Percentiles rank a stretch among this genome's conserved stretches.
Conservation (phyloP, 2,329 filamentous ascomycete species). For the Paraphaeosphaeria sporulosa region DNA sequence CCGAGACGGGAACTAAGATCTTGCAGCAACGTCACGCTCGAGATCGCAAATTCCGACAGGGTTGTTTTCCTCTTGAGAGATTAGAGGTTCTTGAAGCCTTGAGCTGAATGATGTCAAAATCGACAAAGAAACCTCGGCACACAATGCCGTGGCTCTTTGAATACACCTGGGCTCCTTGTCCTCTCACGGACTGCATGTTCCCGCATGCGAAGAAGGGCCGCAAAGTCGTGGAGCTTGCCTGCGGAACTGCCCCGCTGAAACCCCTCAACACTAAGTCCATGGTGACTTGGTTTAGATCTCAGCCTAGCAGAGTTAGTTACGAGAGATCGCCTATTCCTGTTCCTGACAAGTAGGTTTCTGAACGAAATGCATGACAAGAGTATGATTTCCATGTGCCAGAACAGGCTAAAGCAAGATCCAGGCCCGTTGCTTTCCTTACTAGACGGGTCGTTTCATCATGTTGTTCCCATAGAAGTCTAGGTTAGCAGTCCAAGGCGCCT, state of each 20-base stretch:
- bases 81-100: background rate
- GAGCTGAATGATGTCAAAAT: background rate
- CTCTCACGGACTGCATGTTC: background rate
- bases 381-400: slow-evolving; percentile 13
- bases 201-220: slow-evolving; percentile 1
- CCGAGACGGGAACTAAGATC: slow-evolving; percentile 45
- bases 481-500: slow-evolving; percentile 29
- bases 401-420: slow-evolving; percentile 7
- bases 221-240: slow-evolving; percentile 16
- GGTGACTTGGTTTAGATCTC: slow-evolving; percentile 4
- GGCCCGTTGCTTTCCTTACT: slow-evolving; percentile 6
- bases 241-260: slow-evolving; percentile 16
- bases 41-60: background rate
- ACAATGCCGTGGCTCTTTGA: background rate
- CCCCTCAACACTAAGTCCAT: slow-evolving; percentile 14
- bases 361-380: slow-evolving; percentile 27
- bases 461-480: slow-evolving; percentile 33
- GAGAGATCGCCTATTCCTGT: slow-evolving; percentile 15
- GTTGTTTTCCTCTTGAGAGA: background rate
- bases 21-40: slow-evolving; percentile 31
- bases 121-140: background rate
- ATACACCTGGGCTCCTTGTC: background rate
- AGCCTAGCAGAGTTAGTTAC: slow-evolving; percentile 16
- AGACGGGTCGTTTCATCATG: slow-evolving; percentile 46
- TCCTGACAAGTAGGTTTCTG: slow-evolving; percentile 29